A percentile compares a stretch with the other conserved stretches of the same genome.
Conservation (phyloP, 2,329 filamentous ascomycete genomes). For the Cytospora piceae region DNA sequence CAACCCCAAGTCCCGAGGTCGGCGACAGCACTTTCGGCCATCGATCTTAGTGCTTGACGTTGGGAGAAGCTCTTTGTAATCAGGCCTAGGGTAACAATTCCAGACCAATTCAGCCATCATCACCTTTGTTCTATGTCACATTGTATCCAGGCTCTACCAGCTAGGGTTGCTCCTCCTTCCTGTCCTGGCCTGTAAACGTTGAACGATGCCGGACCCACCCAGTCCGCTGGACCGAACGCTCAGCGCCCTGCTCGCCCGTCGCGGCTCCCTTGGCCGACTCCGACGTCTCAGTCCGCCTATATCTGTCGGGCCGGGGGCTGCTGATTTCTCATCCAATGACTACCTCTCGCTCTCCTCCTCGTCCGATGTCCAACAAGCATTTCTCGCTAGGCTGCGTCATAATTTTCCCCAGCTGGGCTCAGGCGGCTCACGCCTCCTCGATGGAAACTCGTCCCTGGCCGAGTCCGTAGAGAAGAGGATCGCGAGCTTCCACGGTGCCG, state of each 20-base stretch:
- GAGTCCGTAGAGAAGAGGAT: slow-evolving; percentile 52
- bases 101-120: too few species aligned
- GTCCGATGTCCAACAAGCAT: slow-evolving; percentile 62
- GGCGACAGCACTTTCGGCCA: too few species aligned
- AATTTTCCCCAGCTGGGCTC: slow-evolving; percentile 46
- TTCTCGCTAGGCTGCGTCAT: slow-evolving; percentile 50
- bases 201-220: background rate
- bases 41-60: too few species aligned
- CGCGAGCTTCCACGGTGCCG: slow-evolving; percentile 51
- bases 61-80: too few species aligned
- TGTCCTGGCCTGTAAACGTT: background rate
- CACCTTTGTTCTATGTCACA: too few species aligned
- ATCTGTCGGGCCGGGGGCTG: slow-evolving; percentile 4
- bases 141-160: too few species aligned
- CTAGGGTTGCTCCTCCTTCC: too few species aligned
- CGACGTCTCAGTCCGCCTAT: slow-evolving; percentile 9
- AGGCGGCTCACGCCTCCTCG: slow-evolving; percentile 56
- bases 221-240: slow-evolving; percentile 9
- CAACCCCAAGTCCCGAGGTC: too few species aligned
- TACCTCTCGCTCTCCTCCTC: slow-evolving; percentile 74
- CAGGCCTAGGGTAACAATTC: too few species aligned
- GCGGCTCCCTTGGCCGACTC: slow-evolving; percentile 11
- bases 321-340: slow-evolving; percentile 77
- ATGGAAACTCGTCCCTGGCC: slow-evolving; percentile 52
- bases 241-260: slow-evolving; percentile 13